Percentiles rank a stretch among this genome's conserved stretches.
phyloP scores from a whole-genome alignment of 1,284 basidiomycete species.

The Inonotus obliquus region DNA sequence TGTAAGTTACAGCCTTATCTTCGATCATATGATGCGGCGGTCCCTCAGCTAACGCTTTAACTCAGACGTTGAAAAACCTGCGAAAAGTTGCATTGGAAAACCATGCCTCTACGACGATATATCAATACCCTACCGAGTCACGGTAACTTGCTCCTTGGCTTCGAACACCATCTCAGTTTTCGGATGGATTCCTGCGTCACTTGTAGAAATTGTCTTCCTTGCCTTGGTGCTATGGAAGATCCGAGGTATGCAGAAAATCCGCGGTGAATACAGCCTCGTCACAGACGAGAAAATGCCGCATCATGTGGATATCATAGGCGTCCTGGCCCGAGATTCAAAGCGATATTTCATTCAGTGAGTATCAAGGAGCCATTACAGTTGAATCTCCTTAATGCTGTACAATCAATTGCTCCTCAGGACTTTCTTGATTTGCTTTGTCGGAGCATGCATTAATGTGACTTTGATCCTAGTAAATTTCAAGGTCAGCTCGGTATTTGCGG shows the following conservation, averaged over 20 bases:
- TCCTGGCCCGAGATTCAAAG: constrained; percentile 8
- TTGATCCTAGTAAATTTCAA: not conserved
- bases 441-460: not conserved
- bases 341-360: constrained; percentile 8
- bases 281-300: not conserved
- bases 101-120: not conserved
- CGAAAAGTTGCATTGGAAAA: constrained; percentile 1
- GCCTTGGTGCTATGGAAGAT: not conserved
- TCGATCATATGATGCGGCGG: not conserved
- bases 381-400: not conserved
- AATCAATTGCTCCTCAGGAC: not conserved
- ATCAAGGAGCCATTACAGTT: no score
- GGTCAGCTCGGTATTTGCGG: not conserved
- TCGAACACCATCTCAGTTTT: not conserved
- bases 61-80: not conserved
- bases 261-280: not conserved
- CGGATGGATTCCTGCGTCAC: not conserved
- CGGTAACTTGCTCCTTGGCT: not conserved
- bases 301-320: not conserved
- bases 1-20: not conserved
- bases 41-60: not conserved
- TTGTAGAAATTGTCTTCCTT: constrained; percentile 5
- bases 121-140: not conserved
- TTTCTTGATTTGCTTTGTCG: constrained; percentile 2
- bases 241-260: not conserved